Base-by-base conservation (phyloP, 257 asterid species). In the Solanum piurae region DNA sequence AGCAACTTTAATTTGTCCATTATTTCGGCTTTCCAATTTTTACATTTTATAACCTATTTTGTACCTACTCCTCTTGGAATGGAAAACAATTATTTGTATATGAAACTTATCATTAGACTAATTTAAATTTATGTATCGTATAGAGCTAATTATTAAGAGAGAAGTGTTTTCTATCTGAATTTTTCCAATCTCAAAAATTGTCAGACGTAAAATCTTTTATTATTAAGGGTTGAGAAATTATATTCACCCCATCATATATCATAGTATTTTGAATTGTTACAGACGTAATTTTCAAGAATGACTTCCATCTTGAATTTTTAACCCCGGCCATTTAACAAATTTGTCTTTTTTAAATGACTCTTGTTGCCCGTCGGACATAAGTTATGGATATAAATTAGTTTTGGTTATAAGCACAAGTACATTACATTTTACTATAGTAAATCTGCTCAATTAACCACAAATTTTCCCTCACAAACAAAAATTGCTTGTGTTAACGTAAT, bases 181-280 rank as follows among this genome's bases (percentile, higher is more conserved):
- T 40, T 13, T 4, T 40, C 5, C 23, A n/a, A 12, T 40, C 0
- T 2, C 7, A 13, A n/a, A 10, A n/a, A 0, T 76, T 3, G 1
- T 76, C 9, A 1, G 3, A 42, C 2, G 0, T 25, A 0, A 76
- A 0, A 76, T 2, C 3, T 40, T 10, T 7, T 1, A 1, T 12
- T 77, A 3, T 12, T 42, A 42, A 13, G 37, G 1, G 1, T 12
- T 25, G 9, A 77, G 4, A 27, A 77, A 14, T 77, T 1, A 38
- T 6, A 23, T 23, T 37, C 34, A 38, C 40, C 21, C 1, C 3
- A 6, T 14, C 34, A 49, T 6, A 12, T 9, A 21, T 11, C 1
- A 1, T 40, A 12, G 13, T 12, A 12, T 76, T 76, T 76, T 40
- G 4, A 76, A 31, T 1, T 76, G 36, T 76, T 5, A 21, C 20